These are phyloP conservation scores for Elasticomyces elasticus DNA, from an alignment of 495 filamentous ascomycete species.

Conservation along the genomic window DNA sequence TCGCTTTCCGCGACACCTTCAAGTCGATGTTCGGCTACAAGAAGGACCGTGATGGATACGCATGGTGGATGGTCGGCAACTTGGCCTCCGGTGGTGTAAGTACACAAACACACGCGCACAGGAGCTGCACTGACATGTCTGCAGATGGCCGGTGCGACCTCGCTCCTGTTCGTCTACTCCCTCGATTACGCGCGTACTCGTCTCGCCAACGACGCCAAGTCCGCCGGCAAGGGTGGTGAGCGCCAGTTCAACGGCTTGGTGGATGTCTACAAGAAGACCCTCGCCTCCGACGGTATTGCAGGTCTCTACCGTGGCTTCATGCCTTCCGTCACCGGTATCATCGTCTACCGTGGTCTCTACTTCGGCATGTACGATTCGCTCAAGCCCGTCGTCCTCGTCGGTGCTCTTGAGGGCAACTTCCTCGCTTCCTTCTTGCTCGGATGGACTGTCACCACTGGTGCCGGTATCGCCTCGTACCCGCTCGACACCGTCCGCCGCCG, in stretches of 20 bases:
- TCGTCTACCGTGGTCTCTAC: constrained; percentile 99
- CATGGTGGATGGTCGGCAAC: constrained; percentile 99
- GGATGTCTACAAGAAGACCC: constrained; percentile 99
- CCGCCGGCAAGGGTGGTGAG: constrained; percentile 88
- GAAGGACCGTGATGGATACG: constrained; percentile 97
- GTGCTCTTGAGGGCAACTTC: constrained; percentile 93
- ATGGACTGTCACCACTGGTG: constrained; percentile 98
- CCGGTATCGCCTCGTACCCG: constrained; percentile 99
- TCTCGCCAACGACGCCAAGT: constrained; percentile 99
- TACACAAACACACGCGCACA: neutral
- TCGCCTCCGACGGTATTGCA: constrained; percentile 92
- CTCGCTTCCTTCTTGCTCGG: constrained; percentile 96
- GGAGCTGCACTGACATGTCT: constrained; percentile 25
- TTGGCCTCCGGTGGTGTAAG: constrained; percentile 98
- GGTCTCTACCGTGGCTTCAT: constrained; percentile 99
- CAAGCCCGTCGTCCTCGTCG: constrained; percentile 94
- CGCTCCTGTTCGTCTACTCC: constrained; percentile 99
- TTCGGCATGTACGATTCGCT: constrained; percentile 99
- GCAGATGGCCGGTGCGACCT: constrained; percentile 95
- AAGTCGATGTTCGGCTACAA: constrained; percentile 99
- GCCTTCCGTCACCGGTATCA: constrained; percentile 94
- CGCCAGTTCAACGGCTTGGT: constrained; percentile 99
- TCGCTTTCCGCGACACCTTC: constrained; percentile 99
- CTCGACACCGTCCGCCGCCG: constrained; percentile 99
- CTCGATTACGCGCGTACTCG: constrained; percentile 99